Base-by-base conservation (phyloP, 331 rosid genomes). In the Rhamnella rubrinervis region DNA sequence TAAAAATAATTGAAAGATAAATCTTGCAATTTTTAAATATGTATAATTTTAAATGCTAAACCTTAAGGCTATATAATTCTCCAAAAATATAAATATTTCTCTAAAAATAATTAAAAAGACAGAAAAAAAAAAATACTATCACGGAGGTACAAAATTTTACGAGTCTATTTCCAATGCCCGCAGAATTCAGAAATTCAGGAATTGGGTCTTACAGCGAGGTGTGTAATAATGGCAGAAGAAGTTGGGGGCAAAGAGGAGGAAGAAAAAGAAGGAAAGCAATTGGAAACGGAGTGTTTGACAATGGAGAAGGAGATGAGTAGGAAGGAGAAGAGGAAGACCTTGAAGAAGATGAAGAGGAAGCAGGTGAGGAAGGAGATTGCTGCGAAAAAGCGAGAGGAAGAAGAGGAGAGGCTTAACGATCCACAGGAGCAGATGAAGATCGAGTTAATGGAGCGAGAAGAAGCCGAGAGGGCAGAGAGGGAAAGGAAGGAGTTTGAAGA, bases 271-370 rank as follows among this genome's bases (percentile, higher is more conserved):
- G 46, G 50, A 28, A 50, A 16, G 18, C n/a, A 18, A 8, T 21
- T 12, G n/a, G 31, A 55, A 18, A 39, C 53, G 41, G 56, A 39
- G 41, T 40, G 25, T 56, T 15, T 39, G n/a, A 65, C 63, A 19
- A 44, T 66, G 59, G 4, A 55, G 19, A 57, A 57, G 26, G 62
- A 18, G 23, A 41, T 44, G 79, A 71, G 68, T 50, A 80, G 97
- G 71, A 91, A 84, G 88, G 95, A 91, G 86, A 93, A 85, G 83
- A 83, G 97, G 82, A 93, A 91, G 73, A 86, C 83, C 31, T n/a
- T 75, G 78, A 93, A 87, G 91, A 88, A 84, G 77, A 69, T 80
- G 79, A 93, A 84, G 83, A 80, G 97, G 68, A 88, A 88, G 83
- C 86, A 81, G 73, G 40, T 55, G 1, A 71, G 98, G 77, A 85